phyloP scores from a whole-genome alignment of 2,329 filamentous ascomycete genomes.

The Claviceps sp. region DNA sequence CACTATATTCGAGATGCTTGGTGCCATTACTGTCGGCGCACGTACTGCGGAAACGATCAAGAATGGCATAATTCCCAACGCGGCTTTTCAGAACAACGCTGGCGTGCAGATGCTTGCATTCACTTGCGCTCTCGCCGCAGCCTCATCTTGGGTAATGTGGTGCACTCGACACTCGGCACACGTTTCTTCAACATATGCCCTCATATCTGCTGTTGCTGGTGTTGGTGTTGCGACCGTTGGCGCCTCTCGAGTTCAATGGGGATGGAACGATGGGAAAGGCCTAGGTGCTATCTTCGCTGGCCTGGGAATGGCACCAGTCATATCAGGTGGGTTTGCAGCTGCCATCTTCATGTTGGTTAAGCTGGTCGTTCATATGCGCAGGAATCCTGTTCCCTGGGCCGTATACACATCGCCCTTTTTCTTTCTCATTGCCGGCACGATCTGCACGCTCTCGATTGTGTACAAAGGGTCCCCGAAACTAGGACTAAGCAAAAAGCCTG shows the following conservation, averaged over 20 bases:
- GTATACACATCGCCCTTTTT: slow-evolving; percentile 62
- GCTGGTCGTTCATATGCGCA: slow-evolving; percentile 53
- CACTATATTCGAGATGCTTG: slow-evolving; percentile 51
- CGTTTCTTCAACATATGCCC: slow-evolving; percentile 57
- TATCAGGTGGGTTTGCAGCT: slow-evolving; percentile 50
- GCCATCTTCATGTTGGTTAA: slow-evolving; percentile 56
- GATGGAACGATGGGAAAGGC: slow-evolving; percentile 55
- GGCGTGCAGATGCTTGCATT: slow-evolving; percentile 55
- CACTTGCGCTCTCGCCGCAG: slow-evolving; percentile 46
- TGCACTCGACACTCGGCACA: slow-evolving; percentile 59
- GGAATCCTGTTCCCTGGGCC: slow-evolving; percentile 58
- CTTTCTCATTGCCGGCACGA: slow-evolving; percentile 61
- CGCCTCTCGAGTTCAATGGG: slow-evolving; percentile 49
- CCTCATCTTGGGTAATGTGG: slow-evolving; percentile 65
- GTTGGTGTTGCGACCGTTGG: slow-evolving; percentile 54
- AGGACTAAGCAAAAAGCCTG: slow-evolving; percentile 50
- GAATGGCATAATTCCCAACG: slow-evolving; percentile 54
- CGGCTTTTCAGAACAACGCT: slow-evolving; percentile 44
- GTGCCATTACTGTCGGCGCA: slow-evolving; percentile 51
- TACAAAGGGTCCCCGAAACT: slow-evolving; percentile 68
- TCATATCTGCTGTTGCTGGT: slow-evolving; percentile 52
- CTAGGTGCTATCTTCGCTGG: slow-evolving; percentile 61
- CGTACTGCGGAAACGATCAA: slow-evolving; percentile 64
- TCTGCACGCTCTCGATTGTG: slow-evolving; percentile 65
- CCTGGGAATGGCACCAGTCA: slow-evolving; percentile 55